phyloP scores from a whole-genome alignment of 306 rosid species.

The Begonia masoniana region DNA sequence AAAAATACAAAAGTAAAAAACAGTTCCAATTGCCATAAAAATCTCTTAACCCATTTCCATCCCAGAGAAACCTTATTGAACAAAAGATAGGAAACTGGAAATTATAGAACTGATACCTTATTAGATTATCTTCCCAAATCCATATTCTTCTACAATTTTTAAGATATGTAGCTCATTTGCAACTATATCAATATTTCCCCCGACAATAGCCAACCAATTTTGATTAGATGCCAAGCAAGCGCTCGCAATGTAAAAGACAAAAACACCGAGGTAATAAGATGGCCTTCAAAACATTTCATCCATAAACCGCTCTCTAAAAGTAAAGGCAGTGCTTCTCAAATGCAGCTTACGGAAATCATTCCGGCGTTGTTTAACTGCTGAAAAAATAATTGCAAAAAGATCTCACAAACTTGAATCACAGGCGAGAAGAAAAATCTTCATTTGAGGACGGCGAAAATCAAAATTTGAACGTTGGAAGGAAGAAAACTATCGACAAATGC shows the following conservation, averaged over 20 bases:
- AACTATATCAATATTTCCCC: background rate
- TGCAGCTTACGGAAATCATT: conserved; percentile 6
- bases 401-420: conserved; percentile 4
- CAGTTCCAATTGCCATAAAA: conserved; percentile 2
- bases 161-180: background rate
- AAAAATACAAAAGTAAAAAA: background rate
- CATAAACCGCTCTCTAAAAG: background rate
- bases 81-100: conserved; percentile 1
- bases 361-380: background rate
- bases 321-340: conserved; percentile 5
- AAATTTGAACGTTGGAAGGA: too few relatives aligned
- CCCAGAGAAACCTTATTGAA: conserved; percentile 2
- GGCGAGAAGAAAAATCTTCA: conserved; percentile 10
- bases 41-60: conserved; percentile 8
- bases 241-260: background rate
- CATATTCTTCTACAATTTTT: too few relatives aligned
- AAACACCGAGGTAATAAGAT: background rate
- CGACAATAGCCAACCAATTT: background rate
- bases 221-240: background rate
- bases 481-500: conserved; percentile 1
- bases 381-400: background rate
- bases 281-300: background rate
- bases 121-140: background rate
- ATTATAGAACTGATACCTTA: conserved; percentile 4
- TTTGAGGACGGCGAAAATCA: background rate